Evolutionary conservation across 306 rosid genomes (phyloP).

Genomic region (Cicer bijugum): DNA sequence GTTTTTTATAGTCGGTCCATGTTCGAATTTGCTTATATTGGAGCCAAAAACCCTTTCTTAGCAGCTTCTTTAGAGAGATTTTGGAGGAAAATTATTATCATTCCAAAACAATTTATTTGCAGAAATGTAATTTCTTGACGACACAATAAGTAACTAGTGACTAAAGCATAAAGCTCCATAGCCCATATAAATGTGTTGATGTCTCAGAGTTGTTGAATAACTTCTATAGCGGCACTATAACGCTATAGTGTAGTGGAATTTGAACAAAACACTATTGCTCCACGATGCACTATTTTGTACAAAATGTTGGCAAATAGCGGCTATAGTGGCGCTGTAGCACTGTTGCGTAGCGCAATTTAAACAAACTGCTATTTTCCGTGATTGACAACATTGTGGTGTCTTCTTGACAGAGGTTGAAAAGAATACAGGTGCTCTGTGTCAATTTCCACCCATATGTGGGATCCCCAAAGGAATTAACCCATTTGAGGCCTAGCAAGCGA

Average conservation of each 20-base stretch:
- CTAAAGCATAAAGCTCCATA: conserved; percentile 23
- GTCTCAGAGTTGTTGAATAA: neutral
- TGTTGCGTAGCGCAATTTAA: too few species aligned
- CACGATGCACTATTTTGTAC: too few species aligned
- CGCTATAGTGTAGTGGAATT: too few species aligned
- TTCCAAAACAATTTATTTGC: neutral
- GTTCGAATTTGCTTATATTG: conserved; percentile 10
- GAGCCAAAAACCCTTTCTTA: neutral
- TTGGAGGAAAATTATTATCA: neutral
- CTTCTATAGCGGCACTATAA: too few species aligned
- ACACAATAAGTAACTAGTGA: neutral
- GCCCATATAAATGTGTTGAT: neutral
- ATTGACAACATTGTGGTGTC: too few species aligned
- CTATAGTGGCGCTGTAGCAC: too few species aligned
- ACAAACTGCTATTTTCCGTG: too few species aligned
- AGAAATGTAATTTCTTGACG: neutral
- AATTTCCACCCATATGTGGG: too few species aligned
- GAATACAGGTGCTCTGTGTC: neutral
- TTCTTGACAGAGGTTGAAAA: neutral
- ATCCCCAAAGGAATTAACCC: too few species aligned
- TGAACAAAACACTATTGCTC: too few species aligned
- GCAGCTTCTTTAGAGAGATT: neutral
- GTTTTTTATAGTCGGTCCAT: conserved; percentile 3
- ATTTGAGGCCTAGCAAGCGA: too few species aligned
- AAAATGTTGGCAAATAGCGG: too few species aligned